Conservation (phyloP, 345 rosid genomes). For the Eucalyptus pauciflora region DNA sequence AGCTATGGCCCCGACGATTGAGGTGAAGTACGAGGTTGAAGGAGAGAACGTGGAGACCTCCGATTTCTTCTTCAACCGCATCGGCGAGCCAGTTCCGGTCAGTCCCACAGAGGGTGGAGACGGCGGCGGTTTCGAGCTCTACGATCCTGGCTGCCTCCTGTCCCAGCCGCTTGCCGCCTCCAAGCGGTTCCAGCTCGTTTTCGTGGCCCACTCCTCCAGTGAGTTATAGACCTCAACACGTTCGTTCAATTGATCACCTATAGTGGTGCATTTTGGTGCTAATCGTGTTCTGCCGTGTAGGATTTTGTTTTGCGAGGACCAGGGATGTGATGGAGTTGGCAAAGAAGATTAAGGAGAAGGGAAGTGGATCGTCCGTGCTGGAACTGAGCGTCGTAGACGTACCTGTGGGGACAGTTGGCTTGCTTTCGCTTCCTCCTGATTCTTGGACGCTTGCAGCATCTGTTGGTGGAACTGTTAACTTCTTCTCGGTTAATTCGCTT, state of each 20-base stretch:
- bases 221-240: neutral
- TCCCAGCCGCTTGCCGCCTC: constrained; percentile 61
- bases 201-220: constrained; percentile 17
- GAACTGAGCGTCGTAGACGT: constrained; percentile 52
- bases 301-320: constrained; percentile 66
- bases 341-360: constrained; percentile 20
- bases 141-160: constrained; percentile 43
- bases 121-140: constrained; percentile 1
- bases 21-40: constrained; percentile 41
- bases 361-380: constrained; percentile 20
- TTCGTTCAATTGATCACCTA: neutral
- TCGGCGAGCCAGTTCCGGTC: constrained; percentile 55
- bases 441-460: constrained; percentile 53
- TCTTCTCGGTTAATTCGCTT: constrained; percentile 51
- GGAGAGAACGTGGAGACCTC: constrained; percentile 35
- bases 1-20: neutral
- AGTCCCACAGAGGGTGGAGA: neutral
- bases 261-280: neutral
- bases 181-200: constrained; percentile 26
- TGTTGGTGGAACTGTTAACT: constrained; percentile 31
- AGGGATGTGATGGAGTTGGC: constrained; percentile 60
- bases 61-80: constrained; percentile 57
- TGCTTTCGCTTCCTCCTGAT: constrained; percentile 54
- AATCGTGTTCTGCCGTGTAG: constrained; percentile 7
- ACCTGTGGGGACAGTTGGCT: constrained; percentile 33